Conservation (phyloP, 495 filamentous ascomycete species). For the Penicillium manginii region DNA sequence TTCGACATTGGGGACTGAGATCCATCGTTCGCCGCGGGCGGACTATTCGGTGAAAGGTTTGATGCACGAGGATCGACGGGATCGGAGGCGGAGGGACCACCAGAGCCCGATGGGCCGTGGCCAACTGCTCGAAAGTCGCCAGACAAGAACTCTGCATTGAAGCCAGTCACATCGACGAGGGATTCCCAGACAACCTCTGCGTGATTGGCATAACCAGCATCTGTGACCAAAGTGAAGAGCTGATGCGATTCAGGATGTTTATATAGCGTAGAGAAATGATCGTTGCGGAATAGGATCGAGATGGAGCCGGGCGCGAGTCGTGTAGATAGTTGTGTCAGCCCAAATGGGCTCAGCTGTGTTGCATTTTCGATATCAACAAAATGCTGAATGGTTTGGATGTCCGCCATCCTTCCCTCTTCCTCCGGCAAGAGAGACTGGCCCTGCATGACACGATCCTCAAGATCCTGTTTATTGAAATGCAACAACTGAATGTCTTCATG, state of each 20-base stretch:
- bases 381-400: constrained; percentile 78
- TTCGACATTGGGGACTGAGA: constrained; percentile 26
- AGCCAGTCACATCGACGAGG: constrained; percentile 85
- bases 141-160: constrained; percentile 78
- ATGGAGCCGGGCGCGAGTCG: constrained; percentile 71
- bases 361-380: constrained; percentile 73
- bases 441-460: constrained; percentile 74
- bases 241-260: constrained; percentile 71
- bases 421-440: constrained; percentile 51
- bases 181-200: constrained; percentile 97
- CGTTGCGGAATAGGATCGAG: constrained; percentile 92
- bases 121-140: constrained; percentile 90
- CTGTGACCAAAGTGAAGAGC: constrained; percentile 83
- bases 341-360: constrained; percentile 84
- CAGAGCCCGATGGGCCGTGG: constrained; percentile 37
- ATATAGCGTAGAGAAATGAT: constrained; percentile 94
- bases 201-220: constrained; percentile 84
- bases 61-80: constrained; percentile 35
- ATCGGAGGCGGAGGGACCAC: constrained; percentile 29
- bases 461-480: constrained; percentile 82
- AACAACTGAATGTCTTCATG: constrained; percentile 92
- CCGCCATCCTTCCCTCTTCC: constrained; percentile 77
- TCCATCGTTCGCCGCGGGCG: constrained; percentile 6
- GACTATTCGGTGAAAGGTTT: constrained; percentile 21
- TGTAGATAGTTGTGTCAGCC: constrained; percentile 70